These are phyloP conservation scores for Candida lessepsii DNA, from an alignment of 805 yeast genomes.

Conservation along the genomic window DNA sequence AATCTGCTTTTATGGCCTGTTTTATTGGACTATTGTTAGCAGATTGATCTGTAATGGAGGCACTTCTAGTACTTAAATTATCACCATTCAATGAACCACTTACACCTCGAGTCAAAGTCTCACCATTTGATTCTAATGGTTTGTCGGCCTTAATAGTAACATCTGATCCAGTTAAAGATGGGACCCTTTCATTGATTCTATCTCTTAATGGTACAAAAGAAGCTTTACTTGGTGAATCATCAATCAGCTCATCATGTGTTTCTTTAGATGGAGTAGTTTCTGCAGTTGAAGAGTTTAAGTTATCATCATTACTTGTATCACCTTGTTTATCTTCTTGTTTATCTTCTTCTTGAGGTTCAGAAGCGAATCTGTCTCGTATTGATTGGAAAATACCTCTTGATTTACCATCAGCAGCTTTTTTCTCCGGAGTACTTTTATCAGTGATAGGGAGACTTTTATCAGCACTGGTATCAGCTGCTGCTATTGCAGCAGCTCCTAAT, in stretches of 20 bases:
- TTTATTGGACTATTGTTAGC: no score
- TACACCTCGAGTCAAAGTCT: no score
- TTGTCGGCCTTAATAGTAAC: conserved; percentile 11
- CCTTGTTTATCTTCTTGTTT: conserved; percentile 9
- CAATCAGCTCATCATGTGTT: conserved; percentile 11
- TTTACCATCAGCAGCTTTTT: conserved; percentile 9
- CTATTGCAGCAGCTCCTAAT: conserved; percentile 10
- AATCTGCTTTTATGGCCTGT: no score
- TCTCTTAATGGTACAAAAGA: conserved; percentile 8
- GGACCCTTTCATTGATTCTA: conserved; percentile 13
- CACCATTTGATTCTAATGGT: no score
- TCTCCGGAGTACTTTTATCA: no score
- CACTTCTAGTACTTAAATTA: no score
- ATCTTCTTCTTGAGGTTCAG: conserved; percentile 5
- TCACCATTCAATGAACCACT: no score
- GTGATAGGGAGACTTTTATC: no score
- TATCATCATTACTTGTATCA: conserved; percentile 20
- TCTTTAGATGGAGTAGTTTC: conserved; percentile 32
- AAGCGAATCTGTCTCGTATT: conserved; percentile 29
- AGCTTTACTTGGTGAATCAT: conserved; percentile 13
- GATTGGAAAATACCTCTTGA: conserved; percentile 34
- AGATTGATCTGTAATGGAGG: no score
- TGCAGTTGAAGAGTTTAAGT: conserved; percentile 22
- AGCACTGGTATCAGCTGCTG: conserved; percentile 12
- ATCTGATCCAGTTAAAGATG: conserved; percentile 15